Conservation (phyloP, 208 protist genomes). For the Blechomonas ayalai region DNA sequence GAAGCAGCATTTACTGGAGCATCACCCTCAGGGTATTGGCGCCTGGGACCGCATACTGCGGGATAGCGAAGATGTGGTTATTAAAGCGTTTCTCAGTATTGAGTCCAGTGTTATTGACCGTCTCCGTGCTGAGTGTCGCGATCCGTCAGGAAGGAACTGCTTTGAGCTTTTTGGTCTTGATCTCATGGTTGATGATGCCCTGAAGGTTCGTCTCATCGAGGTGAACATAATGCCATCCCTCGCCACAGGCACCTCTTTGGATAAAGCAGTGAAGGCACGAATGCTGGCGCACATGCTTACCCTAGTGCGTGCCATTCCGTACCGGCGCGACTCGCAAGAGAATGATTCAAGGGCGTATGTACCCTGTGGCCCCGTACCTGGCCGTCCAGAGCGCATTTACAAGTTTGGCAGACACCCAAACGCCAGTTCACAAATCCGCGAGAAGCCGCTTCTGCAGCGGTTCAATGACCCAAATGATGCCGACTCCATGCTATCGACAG, state of each 20-base stretch:
- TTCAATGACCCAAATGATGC: constrained; percentile 58
- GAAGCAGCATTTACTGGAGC: constrained; percentile 40
- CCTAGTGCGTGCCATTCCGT: constrained; percentile 69
- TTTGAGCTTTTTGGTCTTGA: constrained; percentile 91
- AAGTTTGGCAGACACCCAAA: constrained; percentile 64
- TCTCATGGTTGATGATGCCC: constrained; percentile 69
- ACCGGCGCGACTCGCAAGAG: constrained; percentile 21
- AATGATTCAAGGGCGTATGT: constrained; percentile 3
- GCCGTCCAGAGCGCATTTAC: constrained; percentile 39
- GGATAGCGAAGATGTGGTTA: constrained; percentile 77
- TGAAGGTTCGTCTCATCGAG: constrained; percentile 82
- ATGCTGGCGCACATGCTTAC: constrained; percentile 86
- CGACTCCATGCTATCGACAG: constrained; percentile 56
- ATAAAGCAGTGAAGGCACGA: constrained; percentile 85
- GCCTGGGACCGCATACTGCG: constrained; percentile 63
- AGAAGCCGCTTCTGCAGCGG: constrained; percentile 28
- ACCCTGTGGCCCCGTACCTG: constrained; percentile 18
- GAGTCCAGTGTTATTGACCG: constrained; percentile 74
- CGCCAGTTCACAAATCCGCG: constrained; percentile 20
- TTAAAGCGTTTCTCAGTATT: constrained; percentile 90
- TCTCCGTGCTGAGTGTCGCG: constrained; percentile 41
- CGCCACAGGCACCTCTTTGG: constrained; percentile 70
- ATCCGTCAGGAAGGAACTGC: constrained; percentile 76
- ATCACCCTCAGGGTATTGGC: constrained; percentile 30
- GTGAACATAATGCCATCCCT: constrained; percentile 92